Percentiles rank a stretch among this genome's conserved stretches.
phyloP scores from a whole-genome alignment of 2,329 filamentous ascomycete genomes.

The Phialophora chinensis region DNA sequence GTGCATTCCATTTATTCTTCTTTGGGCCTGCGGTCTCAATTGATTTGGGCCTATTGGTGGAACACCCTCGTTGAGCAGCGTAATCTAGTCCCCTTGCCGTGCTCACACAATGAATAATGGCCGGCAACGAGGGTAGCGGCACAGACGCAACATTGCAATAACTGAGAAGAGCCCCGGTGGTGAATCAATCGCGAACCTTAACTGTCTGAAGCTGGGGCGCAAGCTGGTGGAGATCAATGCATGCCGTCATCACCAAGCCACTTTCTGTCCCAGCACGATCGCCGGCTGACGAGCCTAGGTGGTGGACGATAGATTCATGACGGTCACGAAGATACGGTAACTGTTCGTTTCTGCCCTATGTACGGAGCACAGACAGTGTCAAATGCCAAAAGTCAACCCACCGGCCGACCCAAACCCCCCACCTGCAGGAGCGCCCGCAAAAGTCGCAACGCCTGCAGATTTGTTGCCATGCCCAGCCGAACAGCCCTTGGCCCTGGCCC shows the following conservation, averaged over 20 bases:
- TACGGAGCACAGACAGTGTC: background rate
- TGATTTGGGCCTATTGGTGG: slow-evolving; percentile 13
- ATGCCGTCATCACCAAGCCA: slow-evolving; percentile 17
- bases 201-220: background rate
- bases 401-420: background rate
- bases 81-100: slow-evolving; percentile 1
- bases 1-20: slow-evolving; percentile 13
- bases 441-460: slow-evolving; percentile 6
- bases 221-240: slow-evolving; percentile 11
- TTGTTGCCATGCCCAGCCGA: slow-evolving; percentile 10
- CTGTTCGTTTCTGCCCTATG: slow-evolving; percentile 8
- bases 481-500: slow-evolving; percentile 2
- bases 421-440: slow-evolving; percentile 14
- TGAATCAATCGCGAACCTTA: slow-evolving; percentile 6
- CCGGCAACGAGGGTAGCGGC: background rate
- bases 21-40: slow-evolving; percentile 25
- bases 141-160: slow-evolving; percentile 2
- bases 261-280: background rate
- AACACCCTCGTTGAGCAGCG: background rate
- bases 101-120: slow-evolving; percentile 10
- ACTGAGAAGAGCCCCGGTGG: background rate
- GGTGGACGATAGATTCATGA: slow-evolving; percentile 6
- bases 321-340: slow-evolving; percentile 13
- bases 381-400: background rate
- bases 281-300: slow-evolving; percentile 13